Conservation (phyloP, 2,329 filamentous ascomycete genomes). For the Sporothrix brasiliensis region DNA sequence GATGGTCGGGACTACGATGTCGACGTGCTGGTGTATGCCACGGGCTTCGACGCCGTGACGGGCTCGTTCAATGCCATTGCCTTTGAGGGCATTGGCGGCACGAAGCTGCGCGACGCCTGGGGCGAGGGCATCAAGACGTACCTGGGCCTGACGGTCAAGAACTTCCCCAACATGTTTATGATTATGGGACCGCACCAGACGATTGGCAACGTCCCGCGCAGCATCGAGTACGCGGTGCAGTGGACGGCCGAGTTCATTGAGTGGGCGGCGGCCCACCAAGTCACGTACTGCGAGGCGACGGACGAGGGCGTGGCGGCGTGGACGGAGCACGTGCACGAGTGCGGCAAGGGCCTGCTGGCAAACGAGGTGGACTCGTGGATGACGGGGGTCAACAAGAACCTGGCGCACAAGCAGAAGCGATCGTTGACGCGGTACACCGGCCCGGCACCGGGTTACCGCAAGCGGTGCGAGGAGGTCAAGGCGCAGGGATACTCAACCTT, state of each 20-base stretch:
- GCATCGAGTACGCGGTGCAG: conserved; percentile 57
- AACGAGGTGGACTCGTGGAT: conserved; percentile 58
- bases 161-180: conserved; percentile 36
- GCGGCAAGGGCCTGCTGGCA: conserved; percentile 49
- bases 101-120: conserved; percentile 49
- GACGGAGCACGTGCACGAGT: conserved; percentile 54
- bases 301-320: conserved; percentile 47
- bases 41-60: conserved; percentile 44
- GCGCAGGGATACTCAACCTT: conserved; percentile 38
- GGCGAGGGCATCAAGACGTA: conserved; percentile 40
- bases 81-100: conserved; percentile 41
- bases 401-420: conserved; percentile 50
- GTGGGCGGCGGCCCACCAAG: conserved; percentile 41
- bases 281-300: conserved; percentile 48
- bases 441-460: conserved; percentile 49
- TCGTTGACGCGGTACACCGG: conserved; percentile 53
- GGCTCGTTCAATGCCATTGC: conserved; percentile 41
- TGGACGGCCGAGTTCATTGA: conserved; percentile 54
- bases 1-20: conserved; percentile 45
- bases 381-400: conserved; percentile 58
- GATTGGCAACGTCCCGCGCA: conserved; percentile 58
- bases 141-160: conserved; percentile 36
- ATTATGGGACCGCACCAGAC: conserved; percentile 44
- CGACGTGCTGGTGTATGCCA: conserved; percentile 43
- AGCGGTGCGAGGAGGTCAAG: conserved; percentile 44